Evolutionary conservation across 2,329 filamentous ascomycete species (phyloP), one percentile per base, ranked within the genome.

Genomic region (Aspergillus sp.): DNA sequence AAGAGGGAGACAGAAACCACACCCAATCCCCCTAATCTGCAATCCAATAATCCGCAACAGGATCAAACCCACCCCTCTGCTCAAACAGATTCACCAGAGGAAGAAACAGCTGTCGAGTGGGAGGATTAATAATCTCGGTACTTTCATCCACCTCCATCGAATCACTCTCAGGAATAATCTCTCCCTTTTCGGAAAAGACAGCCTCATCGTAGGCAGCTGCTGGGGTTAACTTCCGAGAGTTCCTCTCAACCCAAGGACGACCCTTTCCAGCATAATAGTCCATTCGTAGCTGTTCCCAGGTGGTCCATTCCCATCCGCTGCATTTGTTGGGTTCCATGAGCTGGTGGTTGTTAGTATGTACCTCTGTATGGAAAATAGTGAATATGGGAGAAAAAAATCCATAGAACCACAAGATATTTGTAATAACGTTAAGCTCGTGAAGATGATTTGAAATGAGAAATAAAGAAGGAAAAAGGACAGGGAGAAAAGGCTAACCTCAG

Each of bases 261-360:
- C 32, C 32, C 5, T 36, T 36, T 3, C 32, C 32, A 13, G 32
- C 32, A 36, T 57, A 13, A 6, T 55, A 55, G 10, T 49, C 48
- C 13, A 8, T 25, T 1, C 21, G 9, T 7, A 86, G 69, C 36
- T 81, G 75, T 19, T 76, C 70, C 84, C 84, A 87, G 0, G 64
- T 72, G 0, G 79, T 69, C 83, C 83, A 86, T 21, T 81, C 73
- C 85, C 85, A 87, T 0, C 73, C 75, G 4, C 79, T 79, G 65
- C 85, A 87, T 69, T 86, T 87, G 2, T 84, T 72, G 0, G 81
- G 80, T 63, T 85, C 82, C 64, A 73, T 55, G 19, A 75, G 41
- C 61, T 70, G 60, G 13, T 36, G 12, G 32, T 6, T 36, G 12
- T 36, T 15, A 36, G 32, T 36, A 36, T 13, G 4, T 13, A 0